Evolutionary conservation across 768 basidiomycete species (phyloP).

Genomic region (Xerocomus spinulosus): DNA sequence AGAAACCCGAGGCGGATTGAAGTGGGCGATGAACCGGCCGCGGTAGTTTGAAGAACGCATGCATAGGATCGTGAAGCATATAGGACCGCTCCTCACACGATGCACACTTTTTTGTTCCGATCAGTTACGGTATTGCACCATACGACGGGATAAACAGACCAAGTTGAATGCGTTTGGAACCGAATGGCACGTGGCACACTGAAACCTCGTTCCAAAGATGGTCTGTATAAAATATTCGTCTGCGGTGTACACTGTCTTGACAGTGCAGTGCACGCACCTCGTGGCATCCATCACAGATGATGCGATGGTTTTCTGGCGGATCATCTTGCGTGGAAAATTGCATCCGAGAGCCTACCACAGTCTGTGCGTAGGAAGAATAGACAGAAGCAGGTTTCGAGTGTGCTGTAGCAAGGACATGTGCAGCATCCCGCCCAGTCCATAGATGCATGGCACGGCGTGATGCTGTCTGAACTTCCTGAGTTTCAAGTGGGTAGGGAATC

Average conservation of each 20-base stretch:
- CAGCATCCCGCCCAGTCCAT: slow-evolving; percentile 75
- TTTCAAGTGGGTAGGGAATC: slow-evolving; percentile 84
- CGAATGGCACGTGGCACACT: slow-evolving; percentile 88
- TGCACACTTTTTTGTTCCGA: slow-evolving; percentile 52
- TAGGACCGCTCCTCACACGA: slow-evolving; percentile 79
- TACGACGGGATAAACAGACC: slow-evolving; percentile 36
- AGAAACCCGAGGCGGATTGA: slow-evolving; percentile 49
- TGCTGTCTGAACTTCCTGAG: slow-evolving; percentile 67
- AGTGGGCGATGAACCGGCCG: slow-evolving; percentile 68
- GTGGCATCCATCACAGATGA: slow-evolving; percentile 58
- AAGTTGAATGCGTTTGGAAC: slow-evolving; percentile 65
- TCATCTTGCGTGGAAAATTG: slow-evolving; percentile 29
- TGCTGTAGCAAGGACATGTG: slow-evolving; percentile 46
- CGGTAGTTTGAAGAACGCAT: slow-evolving; percentile 84
- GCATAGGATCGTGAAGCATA: slow-evolving; percentile 73
- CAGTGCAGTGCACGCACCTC: slow-evolving; percentile 37
- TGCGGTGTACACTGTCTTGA: not conserved
- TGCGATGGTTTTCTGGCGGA: slow-evolving; percentile 47
- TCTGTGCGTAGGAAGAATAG: slow-evolving; percentile 59
- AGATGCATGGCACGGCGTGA: slow-evolving; percentile 69
- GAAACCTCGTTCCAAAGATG: slow-evolving; percentile 78
- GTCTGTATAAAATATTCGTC: slow-evolving; percentile 36
- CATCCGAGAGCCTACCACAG: slow-evolving; percentile 54
- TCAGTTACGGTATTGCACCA: not conserved
- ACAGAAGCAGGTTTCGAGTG: slow-evolving; percentile 55